Percentiles rank a stretch among this genome's conserved stretches.
These are phyloP conservation scores for Pyrenophora teres DNA, from an alignment of 2,329 filamentous ascomycete genomes.

Conservation along the genomic window DNA sequence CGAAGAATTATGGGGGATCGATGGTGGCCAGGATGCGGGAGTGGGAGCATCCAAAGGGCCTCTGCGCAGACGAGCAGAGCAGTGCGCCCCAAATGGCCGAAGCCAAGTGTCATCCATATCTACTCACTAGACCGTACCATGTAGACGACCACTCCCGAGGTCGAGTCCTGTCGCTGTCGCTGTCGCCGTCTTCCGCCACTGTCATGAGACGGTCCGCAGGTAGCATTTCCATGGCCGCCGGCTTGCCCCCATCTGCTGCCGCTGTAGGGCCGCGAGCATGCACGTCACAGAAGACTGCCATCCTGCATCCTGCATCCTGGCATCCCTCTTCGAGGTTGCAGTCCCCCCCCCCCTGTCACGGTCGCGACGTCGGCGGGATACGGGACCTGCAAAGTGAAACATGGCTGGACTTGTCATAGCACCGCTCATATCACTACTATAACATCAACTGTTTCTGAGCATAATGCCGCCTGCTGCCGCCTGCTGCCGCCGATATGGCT, in stretches of 20 bases:
- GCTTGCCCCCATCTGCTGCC: conserved; percentile 4
- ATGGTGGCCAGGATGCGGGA: conserved; percentile 1
- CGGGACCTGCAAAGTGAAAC: conserved; percentile 19
- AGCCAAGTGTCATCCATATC: conserved; percentile 7
- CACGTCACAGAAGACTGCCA: conserved; percentile 2
- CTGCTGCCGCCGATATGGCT: background rate
- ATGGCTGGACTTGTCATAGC: conserved; percentile 11
- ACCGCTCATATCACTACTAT: conserved; percentile 11
- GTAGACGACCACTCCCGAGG: background rate
- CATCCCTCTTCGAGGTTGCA: background rate
- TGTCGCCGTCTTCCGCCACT: background rate
- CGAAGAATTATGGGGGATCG: conserved; percentile 16
- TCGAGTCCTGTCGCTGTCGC: too few species aligned
- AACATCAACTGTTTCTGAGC: conserved; percentile 18
- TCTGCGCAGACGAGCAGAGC: background rate
- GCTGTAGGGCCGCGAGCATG: conserved; percentile 3
- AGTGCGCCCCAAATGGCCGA: too few species aligned
- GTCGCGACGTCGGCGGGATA: conserved; percentile 8
- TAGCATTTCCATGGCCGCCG: background rate
- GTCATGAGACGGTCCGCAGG: background rate
- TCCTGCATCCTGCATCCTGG: background rate
- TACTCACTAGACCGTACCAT: background rate
- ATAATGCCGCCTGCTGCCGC: background rate
- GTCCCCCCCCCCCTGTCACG: conserved; percentile 4
- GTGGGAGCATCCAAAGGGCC: conserved; percentile 12